Evolutionary conservation across 768 basidiomycete genomes (phyloP), one percentile per base, ranked within the genome.

Genomic region (Trametes cinnabarina): DNA sequence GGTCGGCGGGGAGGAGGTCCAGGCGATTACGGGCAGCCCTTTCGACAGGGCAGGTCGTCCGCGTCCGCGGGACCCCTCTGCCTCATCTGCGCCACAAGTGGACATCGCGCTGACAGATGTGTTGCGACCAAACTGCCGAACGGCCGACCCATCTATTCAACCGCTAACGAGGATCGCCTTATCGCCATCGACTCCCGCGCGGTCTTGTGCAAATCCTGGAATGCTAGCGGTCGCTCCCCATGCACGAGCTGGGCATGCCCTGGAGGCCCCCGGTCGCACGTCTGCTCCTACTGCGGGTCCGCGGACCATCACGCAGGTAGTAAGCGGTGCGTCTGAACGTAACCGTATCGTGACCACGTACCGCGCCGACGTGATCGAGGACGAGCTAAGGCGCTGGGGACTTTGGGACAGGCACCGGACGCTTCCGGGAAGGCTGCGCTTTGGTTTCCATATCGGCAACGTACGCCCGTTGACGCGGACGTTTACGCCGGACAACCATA

Each of bases 371-470:
- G 50, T 17, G 1, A 47, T 52, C 20, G 57, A 58, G n/a, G 40
- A 19, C 4, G 47, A 35, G 14, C 47, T 57, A 20, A 4, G 35
- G 12, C 20, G 20, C 3, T 28, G 39, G 20, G 28, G 37, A 12
- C 26, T 57, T 3, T 23, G 39, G 25, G 34, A 25, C 4, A 19
- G 9, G 12, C 34, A 35, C 17, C 30, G 11, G 30, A 32, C 30
- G 11, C 30, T 32, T 6, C 30, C 30, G 6, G 30, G 30, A 32
- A 32, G 39, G 17, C 19, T 59, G 32, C 51, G 47, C 15, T 47
- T 37, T 19, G 58, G 58, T 2, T 59, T 59, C 51, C 43, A 19
- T 6, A 54, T 59, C 10, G 58, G 58, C 14, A 46, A 53, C 44
- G 41, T 54, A 40, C 11, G 9, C 14, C 42, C 51, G 10, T 7